Percentiles rank a stretch among this genome's conserved stretches.
phyloP scores from a whole-genome alignment of 352 stramenopile genomes.

The Thalassiosira hispida region DNA sequence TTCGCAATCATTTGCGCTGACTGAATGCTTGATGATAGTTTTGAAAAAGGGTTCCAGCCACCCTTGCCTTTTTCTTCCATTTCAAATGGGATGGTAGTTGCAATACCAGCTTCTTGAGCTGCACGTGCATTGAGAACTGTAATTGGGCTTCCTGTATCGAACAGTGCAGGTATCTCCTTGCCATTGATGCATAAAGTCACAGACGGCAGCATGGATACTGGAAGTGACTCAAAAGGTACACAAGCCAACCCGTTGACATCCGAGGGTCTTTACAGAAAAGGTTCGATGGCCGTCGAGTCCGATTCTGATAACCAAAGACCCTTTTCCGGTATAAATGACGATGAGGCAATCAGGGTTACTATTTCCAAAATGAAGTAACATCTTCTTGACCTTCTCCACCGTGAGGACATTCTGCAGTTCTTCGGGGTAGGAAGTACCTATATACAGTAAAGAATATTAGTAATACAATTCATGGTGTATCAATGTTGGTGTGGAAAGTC shows the following conservation, averaged over 20 bases:
- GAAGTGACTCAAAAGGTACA: slow-evolving; percentile 56
- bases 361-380: no score
- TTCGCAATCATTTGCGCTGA: slow-evolving; percentile 54
- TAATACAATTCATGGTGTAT: no score
- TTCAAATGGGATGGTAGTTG: slow-evolving; percentile 40
- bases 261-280: no score
- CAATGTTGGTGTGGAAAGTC: no score
- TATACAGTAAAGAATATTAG: no score
- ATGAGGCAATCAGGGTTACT: no score
- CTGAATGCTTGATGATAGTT: slow-evolving; percentile 61
- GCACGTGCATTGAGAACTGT: slow-evolving; percentile 73
- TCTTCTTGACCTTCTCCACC: no score
- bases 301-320: no score
- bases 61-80: slow-evolving; percentile 3
- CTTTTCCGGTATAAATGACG: no score
- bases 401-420: no score
- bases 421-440: no score
- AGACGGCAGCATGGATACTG: slow-evolving; percentile 63
- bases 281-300: no score
- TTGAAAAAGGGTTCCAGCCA: slow-evolving; percentile 69
- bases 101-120: slow-evolving; percentile 61
- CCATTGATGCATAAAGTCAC: slow-evolving; percentile 70
- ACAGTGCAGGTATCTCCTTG: slow-evolving; percentile 67
- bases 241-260: slow-evolving; percentile 41
- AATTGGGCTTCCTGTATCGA: slow-evolving; percentile 77